Evolutionary conservation across 169 alveolate genomes (phyloP).

Genomic region (Plasmodium fragile): DNA sequence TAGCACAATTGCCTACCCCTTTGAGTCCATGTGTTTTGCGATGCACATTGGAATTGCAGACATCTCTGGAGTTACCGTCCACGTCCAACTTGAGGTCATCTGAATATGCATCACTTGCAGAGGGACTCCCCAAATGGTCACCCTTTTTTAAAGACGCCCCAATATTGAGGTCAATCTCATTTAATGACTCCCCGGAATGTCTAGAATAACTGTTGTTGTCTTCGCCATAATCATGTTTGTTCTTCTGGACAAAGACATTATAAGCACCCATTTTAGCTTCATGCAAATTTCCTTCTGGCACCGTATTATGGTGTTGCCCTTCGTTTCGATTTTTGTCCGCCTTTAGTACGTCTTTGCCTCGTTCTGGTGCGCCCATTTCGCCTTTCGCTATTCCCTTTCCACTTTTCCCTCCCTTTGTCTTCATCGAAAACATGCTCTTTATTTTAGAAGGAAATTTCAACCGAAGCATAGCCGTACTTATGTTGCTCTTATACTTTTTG

Average conservation of each 20-base stretch:
- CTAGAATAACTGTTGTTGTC: background rate
- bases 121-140: background rate
- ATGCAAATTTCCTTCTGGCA: background rate
- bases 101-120: background rate
- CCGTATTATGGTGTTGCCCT: background rate
- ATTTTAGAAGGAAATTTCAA: conserved; percentile 30
- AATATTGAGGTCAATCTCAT: background rate
- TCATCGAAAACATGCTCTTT: conserved; percentile 38
- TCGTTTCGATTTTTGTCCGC: background rate
- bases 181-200: background rate
- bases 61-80: background rate
- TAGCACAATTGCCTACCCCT: background rate
- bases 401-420: background rate
- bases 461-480: background rate
- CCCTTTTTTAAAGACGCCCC: background rate
- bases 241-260: background rate
- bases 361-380: background rate
- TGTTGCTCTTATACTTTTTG: conserved; percentile 1
- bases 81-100: background rate
- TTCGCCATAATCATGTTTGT: background rate
- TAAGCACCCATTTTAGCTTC: background rate
- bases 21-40: background rate
- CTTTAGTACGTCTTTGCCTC: background rate
- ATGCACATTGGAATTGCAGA: background rate
- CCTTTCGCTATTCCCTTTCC: background rate